A percentile compares a stretch with the other conserved stretches of the same genome.
Conservation (phyloP, 257 asterid species). For the Paulownia fortunei region DNA sequence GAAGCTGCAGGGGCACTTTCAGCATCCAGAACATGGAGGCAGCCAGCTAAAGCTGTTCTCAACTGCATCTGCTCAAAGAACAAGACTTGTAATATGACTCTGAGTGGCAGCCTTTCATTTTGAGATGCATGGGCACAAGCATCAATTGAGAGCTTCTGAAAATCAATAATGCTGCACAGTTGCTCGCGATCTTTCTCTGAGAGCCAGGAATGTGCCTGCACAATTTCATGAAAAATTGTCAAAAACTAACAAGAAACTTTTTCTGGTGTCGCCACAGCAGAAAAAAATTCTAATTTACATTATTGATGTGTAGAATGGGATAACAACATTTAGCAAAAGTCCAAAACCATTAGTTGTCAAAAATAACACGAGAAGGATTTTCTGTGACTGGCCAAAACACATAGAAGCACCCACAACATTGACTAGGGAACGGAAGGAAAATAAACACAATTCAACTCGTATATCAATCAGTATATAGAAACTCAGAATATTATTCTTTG, state of each 20-base stretch:
- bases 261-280: neutral
- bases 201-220: slow-evolving; percentile 92
- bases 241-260: slow-evolving; percentile 1
- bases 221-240: slow-evolving; percentile 24
- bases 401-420: neutral
- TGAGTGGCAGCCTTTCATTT: slow-evolving; percentile 84
- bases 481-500: neutral
- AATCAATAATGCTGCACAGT: slow-evolving; percentile 78
- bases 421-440: neutral
- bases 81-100: slow-evolving; percentile 85
- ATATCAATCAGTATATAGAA: neutral
- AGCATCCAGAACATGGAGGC: slow-evolving; percentile 68
- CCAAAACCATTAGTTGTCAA: neutral
- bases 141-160: slow-evolving; percentile 92
- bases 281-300: neutral
- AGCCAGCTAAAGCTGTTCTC: slow-evolving; percentile 82
- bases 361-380: neutral
- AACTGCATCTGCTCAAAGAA: slow-evolving; percentile 95
- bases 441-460: neutral
- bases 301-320: neutral
- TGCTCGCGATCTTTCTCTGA: slow-evolving; percentile 76
- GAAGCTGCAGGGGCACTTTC: slow-evolving; percentile 70
- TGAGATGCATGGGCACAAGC: slow-evolving; percentile 99
- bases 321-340: neutral
- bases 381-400: neutral